Evolutionary conservation across 169 alveolate genomes (phyloP).

Genomic region (Cryptosporidium ryanae): DNA sequence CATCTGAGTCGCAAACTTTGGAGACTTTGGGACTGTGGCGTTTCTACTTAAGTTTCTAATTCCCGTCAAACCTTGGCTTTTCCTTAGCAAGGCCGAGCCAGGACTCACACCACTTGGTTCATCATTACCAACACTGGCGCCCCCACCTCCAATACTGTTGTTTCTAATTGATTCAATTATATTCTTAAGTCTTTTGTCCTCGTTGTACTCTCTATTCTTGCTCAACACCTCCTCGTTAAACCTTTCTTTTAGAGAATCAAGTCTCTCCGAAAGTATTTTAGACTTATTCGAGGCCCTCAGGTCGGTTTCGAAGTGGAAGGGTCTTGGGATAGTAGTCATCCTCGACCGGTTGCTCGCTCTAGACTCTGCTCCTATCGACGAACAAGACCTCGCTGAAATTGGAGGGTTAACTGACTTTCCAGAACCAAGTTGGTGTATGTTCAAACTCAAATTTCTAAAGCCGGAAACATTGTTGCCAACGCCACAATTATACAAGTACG

Average conservation of each 20-base stretch:
- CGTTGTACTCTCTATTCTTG: slow-evolving; percentile 47
- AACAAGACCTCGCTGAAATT: slow-evolving; percentile 49
- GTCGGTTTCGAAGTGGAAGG: slow-evolving; percentile 60
- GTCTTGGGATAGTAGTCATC: slow-evolving; percentile 61
- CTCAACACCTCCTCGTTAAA: slow-evolving; percentile 44
- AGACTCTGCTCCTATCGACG: slow-evolving; percentile 71
- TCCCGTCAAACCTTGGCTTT: neutral
- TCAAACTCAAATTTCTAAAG: slow-evolving; percentile 9
- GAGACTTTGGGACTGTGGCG: slow-evolving; percentile 48
- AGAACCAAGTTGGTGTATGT: slow-evolving; percentile 17
- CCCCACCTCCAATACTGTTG: neutral
- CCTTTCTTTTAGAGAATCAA: slow-evolving; percentile 12
- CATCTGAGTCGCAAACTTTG: slow-evolving; percentile 60
- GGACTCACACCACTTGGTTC: too few species aligned
- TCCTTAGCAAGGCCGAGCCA: too few species aligned
- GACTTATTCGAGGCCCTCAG: slow-evolving; percentile 59
- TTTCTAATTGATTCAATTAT: slow-evolving; percentile 38
- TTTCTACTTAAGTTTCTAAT: neutral
- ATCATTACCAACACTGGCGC: too few species aligned
- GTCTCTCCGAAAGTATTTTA: slow-evolving; percentile 14
- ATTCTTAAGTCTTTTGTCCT: slow-evolving; percentile 28
- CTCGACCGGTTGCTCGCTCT: slow-evolving; percentile 26
- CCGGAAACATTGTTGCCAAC: neutral
- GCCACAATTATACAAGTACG: too few species aligned
- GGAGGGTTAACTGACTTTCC: slow-evolving; percentile 19